Evolutionary conservation across 805 yeast genomes (phyloP).

Genomic region (Suhomyces canberraensis): DNA sequence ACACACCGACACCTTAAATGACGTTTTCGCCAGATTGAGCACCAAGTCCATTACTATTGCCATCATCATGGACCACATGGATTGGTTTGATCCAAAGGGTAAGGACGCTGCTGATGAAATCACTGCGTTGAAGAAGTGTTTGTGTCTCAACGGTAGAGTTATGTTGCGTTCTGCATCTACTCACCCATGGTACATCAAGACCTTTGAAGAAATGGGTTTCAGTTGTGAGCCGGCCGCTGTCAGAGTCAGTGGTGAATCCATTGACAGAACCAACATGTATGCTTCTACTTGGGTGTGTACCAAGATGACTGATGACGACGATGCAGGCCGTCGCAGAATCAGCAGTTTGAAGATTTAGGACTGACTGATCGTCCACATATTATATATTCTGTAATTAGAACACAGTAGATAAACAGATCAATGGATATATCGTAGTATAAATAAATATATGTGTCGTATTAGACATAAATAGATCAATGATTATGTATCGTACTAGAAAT

Average conservation of each 20-base stretch:
- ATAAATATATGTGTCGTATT: too few species aligned
- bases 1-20: constrained; percentile 76
- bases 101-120: constrained; percentile 66
- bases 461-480: too few species aligned
- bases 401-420: too few species aligned
- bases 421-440: too few species aligned
- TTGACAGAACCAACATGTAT: constrained; percentile 83
- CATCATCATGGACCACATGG: constrained; percentile 89
- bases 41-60: constrained; percentile 68
- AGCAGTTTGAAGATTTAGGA: constrained; percentile 42
- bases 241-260: constrained; percentile 59
- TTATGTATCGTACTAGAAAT: too few species aligned
- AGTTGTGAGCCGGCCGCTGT: constrained; percentile 66
- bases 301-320: constrained; percentile 29
- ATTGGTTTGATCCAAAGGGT: constrained; percentile 75
- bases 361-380: too few species aligned
- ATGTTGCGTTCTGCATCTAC: constrained; percentile 72
- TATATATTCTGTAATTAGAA: too few species aligned
- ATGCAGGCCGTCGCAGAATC: constrained; percentile 39
- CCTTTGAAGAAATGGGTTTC: constrained; percentile 67
- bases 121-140: constrained; percentile 56
- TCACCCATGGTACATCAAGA: constrained; percentile 73
- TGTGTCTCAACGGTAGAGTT: constrained; percentile 68
- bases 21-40: constrained; percentile 66
- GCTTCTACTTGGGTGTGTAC: constrained; percentile 87